phyloP scores from a whole-genome alignment of 202 grass and related monocot genomes.

The Elaeis oleifera region DNA sequence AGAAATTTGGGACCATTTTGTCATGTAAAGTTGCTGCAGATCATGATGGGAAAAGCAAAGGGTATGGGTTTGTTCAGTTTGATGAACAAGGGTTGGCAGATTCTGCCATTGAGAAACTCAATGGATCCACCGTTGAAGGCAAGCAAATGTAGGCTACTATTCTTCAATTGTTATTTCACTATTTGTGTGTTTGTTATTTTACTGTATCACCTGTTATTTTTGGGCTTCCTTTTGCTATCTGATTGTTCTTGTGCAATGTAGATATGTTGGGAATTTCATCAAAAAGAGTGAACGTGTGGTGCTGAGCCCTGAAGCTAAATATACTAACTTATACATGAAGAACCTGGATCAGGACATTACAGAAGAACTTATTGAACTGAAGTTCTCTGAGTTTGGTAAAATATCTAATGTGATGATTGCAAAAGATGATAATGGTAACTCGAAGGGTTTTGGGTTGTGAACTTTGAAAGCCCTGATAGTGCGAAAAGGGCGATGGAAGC shows the following conservation, averaged over 20 bases:
- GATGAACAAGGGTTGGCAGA: slow-evolving; percentile 41
- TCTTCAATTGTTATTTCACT: neutral
- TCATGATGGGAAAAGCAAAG: slow-evolving; percentile 51
- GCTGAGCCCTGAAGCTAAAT: slow-evolving; percentile 45
- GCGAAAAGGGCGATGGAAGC: slow-evolving; percentile 57
- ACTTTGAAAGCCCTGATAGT: slow-evolving; percentile 55
- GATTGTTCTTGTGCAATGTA: slow-evolving; percentile 17
- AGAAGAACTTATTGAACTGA: slow-evolving; percentile 68
- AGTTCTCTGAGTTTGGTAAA: slow-evolving; percentile 60
- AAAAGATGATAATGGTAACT: slow-evolving; percentile 55
- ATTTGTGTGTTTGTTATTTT: neutral
- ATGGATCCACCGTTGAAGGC: slow-evolving; percentile 39
- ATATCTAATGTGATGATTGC: slow-evolving; percentile 65
- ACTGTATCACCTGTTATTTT: neutral
- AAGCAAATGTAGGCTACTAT: slow-evolving; percentile 49
- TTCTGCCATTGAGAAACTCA: slow-evolving; percentile 47
- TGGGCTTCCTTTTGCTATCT: neutral
- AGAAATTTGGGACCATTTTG: slow-evolving; percentile 61
- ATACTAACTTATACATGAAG: slow-evolving; percentile 85
- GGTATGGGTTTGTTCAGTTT: slow-evolving; percentile 83
- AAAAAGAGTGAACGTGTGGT: slow-evolving; percentile 55
- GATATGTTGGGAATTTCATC: slow-evolving; percentile 55
- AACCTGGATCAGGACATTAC: slow-evolving; percentile 84
- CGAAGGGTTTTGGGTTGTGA: slow-evolving; percentile 73
- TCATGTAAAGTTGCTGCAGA: slow-evolving; percentile 65